Percentiles rank a stretch among this genome's conserved stretches.
These are phyloP conservation scores for Didymella pomorum DNA, from an alignment of 2,329 filamentous ascomycete species.

Conservation along the genomic window DNA sequence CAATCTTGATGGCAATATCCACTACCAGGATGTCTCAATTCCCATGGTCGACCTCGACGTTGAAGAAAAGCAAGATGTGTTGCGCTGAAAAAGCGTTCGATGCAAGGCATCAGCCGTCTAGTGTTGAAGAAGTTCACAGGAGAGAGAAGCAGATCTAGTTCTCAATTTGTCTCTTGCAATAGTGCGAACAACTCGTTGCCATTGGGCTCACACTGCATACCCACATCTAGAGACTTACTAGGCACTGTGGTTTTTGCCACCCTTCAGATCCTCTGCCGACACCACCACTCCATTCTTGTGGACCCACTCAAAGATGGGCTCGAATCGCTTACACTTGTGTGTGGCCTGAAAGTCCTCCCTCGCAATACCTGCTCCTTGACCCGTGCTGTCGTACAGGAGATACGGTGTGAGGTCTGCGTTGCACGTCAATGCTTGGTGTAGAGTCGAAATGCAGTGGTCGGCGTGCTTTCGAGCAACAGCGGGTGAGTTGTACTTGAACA, in stretches of 20 bases:
- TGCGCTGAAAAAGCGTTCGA: too few species aligned
- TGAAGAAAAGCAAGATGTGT: too few species aligned
- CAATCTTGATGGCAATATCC: too few species aligned
- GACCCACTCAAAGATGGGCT: background rate
- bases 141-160: too few species aligned
- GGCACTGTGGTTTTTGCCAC: background rate
- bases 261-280: background rate
- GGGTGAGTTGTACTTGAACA: background rate
- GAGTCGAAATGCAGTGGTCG: background rate
- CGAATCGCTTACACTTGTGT: background rate
- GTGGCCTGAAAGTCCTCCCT: background rate
- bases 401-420: background rate
- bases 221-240: background rate
- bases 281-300: background rate
- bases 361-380: background rate
- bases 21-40: too few species aligned
- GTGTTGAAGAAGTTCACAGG: too few species aligned
- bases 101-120: too few species aligned
- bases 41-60: too few species aligned
- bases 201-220: too few species aligned
- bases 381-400: background rate
- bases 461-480: background rate
- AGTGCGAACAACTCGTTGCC: background rate
- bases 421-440: background rate
- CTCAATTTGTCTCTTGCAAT: too few species aligned